Evolutionary conservation across 108 stramenopile species (phyloP), one percentile per base, ranked within the genome.

Genomic region (Skeletonema marinoi): DNA sequence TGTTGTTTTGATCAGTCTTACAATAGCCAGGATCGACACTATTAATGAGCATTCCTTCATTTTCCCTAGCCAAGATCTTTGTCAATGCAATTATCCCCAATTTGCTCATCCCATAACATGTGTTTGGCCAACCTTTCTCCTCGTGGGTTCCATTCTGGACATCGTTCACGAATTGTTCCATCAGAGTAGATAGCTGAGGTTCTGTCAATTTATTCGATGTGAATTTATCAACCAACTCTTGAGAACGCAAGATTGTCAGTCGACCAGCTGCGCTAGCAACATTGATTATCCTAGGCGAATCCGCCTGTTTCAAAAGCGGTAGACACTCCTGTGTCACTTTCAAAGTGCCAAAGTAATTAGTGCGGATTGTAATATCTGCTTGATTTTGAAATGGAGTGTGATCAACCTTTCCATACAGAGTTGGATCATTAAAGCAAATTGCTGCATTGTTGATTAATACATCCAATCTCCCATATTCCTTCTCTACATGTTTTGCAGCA

Each of bases 61-160:
- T 19, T 9, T 83, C 59, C 48, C 88, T 46, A 33, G 86, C 88
- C 19, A 90, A 50, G 16, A 93, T 65, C 36, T 86, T 81, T 39
- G 89, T 92, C 61, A 88, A 65, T 13, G 92, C 92, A 60, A 94
- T 92, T 60, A 94, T 75, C 0, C 88, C 91, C 29, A 92, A 60
- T 69, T 94, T 94, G 59, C 91, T 91, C 42, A 92, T 78, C 8
- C 93, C 93, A 61, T 94, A 92, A 50, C 90, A 88, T 3, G 93
- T 88, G 74, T 86, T 88, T 16, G 93, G 90, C 93, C 93, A 94
- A 13, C 93, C 93, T 32, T 82, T 70, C 32, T 64, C 35, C 1
- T 36, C 13, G 71, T 94, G 93, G 10, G 68, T 83, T 6, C 88
- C 92, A 39, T 50, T 64, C 63, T 87, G 70, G 4, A 89, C 93